A percentile compares a stretch with the other conserved stretches of the same genome.
Evolutionary conservation across 1,139 yeast genomes (phyloP).

Genomic region (Pichia cactophila): DNA sequence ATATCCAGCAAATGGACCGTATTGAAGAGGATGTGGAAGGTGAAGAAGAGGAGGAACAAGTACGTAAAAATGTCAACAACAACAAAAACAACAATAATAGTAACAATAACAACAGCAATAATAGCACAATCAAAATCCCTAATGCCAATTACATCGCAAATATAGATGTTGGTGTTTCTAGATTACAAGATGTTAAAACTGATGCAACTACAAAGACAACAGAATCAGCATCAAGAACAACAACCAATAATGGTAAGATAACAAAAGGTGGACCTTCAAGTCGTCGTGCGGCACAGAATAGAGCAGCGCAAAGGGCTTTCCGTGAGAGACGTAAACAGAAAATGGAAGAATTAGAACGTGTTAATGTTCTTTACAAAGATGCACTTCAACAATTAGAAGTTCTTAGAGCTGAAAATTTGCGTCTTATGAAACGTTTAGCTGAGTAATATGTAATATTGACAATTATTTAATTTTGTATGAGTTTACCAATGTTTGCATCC

Average conservation of each 20-base stretch:
- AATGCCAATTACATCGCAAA: not conserved
- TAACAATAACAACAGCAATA: conserved; percentile 1
- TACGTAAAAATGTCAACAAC: not conserved
- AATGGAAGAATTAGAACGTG: conserved; percentile 67
- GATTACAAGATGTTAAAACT: not conserved
- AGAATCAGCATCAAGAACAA: not conserved
- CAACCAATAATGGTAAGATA: not conserved
- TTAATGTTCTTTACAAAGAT: conserved; percentile 38
- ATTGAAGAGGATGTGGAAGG: not conserved
- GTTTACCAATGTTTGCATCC: not conserved
- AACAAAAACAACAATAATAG: not conserved
- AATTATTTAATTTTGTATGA: not conserved
- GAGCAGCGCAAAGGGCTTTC: conserved; percentile 85
- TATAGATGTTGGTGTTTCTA: not conserved
- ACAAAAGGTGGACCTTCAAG: conserved; percentile 51
- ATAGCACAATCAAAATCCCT: not conserved
- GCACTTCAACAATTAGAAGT: conserved; percentile 5
- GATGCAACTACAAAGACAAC: not conserved
- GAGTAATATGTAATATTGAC: not conserved
- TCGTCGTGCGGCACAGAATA: conserved; percentile 81
- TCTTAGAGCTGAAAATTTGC: conserved; percentile 5
- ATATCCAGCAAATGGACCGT: not conserved
- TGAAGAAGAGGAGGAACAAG: not conserved
- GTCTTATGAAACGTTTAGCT: conserved; percentile 3
- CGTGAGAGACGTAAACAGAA: conserved; percentile 73